Conservation (phyloP, 2,329 filamentous ascomycete species). For the Exophiala xenobiotica region DNA sequence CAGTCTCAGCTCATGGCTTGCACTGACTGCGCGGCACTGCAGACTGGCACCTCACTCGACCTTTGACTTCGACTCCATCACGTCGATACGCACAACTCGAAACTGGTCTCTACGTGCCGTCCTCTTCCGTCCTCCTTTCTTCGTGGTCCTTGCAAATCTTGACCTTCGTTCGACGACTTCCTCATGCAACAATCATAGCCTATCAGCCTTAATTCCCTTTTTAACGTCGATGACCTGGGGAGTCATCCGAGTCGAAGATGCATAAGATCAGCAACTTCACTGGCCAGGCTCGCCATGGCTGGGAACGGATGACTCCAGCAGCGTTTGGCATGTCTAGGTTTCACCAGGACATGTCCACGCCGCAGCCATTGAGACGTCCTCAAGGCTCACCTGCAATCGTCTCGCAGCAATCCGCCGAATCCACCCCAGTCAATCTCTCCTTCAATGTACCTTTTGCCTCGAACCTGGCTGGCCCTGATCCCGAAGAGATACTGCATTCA, state of each 20-base stretch:
- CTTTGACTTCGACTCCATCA: not conserved
- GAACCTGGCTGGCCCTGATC: constrained; percentile 86
- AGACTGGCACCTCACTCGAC: constrained; percentile 1
- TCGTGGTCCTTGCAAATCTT: not conserved
- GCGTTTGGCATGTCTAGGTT: constrained; percentile 63
- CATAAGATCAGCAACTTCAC: constrained; percentile 69
- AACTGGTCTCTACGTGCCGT: not conserved
- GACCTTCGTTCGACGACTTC: constrained; percentile 3
- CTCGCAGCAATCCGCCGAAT: constrained; percentile 68
- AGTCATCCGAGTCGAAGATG: constrained; percentile 46
- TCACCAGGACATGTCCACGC: constrained; percentile 54
- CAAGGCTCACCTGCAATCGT: constrained; percentile 51
- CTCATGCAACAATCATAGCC: constrained; percentile 27
- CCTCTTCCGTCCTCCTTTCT: not conserved
- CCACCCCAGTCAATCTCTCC: constrained; percentile 81
- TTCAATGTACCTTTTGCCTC: constrained; percentile 98
- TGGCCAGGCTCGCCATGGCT: constrained; percentile 64
- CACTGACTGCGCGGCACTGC: constrained; percentile 8
- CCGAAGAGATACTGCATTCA: constrained; percentile 91
- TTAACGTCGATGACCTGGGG: constrained; percentile 31
- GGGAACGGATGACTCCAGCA: constrained; percentile 65
- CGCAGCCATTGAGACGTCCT: constrained; percentile 57
- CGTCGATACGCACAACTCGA: not conserved
- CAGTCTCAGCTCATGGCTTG: not conserved
- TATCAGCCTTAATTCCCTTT: constrained; percentile 14